Conservation (phyloP, 2,329 filamentous ascomycete species). For the Microdochium paspali region DNA sequence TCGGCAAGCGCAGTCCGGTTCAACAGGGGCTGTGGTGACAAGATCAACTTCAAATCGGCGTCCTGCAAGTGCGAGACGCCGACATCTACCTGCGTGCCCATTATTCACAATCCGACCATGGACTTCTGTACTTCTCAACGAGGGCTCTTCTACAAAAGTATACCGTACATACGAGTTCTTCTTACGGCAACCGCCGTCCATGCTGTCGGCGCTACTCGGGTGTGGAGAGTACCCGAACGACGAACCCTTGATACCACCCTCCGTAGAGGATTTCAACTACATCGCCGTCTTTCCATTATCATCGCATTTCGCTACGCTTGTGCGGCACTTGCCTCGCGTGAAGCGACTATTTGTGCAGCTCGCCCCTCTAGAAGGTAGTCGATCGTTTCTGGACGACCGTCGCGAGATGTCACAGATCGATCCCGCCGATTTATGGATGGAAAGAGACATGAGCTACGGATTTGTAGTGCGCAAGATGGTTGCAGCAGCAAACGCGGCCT, state of each 20-base stretch:
- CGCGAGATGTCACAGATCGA: slow-evolving; percentile 29
- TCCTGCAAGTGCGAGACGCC: slow-evolving; percentile 4
- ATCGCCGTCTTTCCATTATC: slow-evolving; percentile 59
- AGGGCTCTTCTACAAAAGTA: slow-evolving; percentile 63
- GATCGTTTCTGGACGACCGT: slow-evolving; percentile 20
- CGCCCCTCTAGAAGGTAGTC: slow-evolving; percentile 22
- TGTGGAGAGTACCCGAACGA: slow-evolving; percentile 26
- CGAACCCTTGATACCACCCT: slow-evolving; percentile 24
- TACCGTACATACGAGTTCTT: slow-evolving; percentile 68
- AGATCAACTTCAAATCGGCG: slow-evolving; percentile 1
- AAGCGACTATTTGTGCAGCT: slow-evolving; percentile 45
- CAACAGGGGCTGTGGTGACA: too few species aligned
- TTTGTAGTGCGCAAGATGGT: slow-evolving; percentile 32
- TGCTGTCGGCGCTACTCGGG: slow-evolving; percentile 43
- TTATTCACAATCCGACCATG: slow-evolving; percentile 55
- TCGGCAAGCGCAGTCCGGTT: too few species aligned
- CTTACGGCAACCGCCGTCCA: slow-evolving; percentile 51
- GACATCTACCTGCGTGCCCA: slow-evolving; percentile 20
- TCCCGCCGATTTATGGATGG: slow-evolving; percentile 39
- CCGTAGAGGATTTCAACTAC: slow-evolving; percentile 44
- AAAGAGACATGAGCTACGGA: slow-evolving; percentile 40
- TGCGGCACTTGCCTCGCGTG: slow-evolving; percentile 38
- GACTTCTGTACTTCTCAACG: slow-evolving; percentile 59
- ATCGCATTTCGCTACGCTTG: slow-evolving; percentile 44
- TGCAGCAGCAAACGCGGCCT: slow-evolving; percentile 9